phyloP scores from a whole-genome alignment of 192 early-diverging fungal species.

The Coemansia aciculifera region DNA sequence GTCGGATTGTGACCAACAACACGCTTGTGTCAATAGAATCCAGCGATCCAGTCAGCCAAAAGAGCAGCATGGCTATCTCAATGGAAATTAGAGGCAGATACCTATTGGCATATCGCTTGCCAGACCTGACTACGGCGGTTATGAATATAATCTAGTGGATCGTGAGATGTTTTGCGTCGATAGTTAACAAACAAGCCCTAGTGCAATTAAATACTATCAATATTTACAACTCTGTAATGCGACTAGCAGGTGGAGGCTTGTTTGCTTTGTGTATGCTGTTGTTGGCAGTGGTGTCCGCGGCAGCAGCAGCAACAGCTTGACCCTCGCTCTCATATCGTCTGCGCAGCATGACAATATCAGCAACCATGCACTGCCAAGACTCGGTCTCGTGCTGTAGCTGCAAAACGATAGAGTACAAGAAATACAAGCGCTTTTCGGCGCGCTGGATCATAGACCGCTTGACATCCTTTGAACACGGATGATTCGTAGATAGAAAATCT shows the following conservation, averaged over 20 bases:
- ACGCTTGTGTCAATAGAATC: conserved; percentile 20
- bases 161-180: not conserved
- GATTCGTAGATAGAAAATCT: conserved; percentile 4
- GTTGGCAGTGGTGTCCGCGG: not conserved
- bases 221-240: conserved; percentile 5
- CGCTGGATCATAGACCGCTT: conserved; percentile 13
- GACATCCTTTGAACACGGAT: not conserved
- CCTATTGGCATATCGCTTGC: conserved; percentile 22
- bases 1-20: conserved; percentile 16
- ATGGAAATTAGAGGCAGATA: conserved; percentile 37
- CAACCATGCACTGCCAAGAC: conserved; percentile 45
- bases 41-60: not conserved
- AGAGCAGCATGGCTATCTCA: conserved; percentile 28
- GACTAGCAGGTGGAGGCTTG: not conserved
- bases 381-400: conserved; percentile 30
- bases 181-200: not conserved
- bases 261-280: not conserved
- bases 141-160: not conserved
- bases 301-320: not conserved
- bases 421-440: conserved; percentile 33
- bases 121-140: conserved; percentile 22
- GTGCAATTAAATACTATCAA: not conserved
- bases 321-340: conserved; percentile 35
- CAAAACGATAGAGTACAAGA: conserved; percentile 33
- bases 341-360: conserved; percentile 35